Base-by-base conservation (phyloP, 83 land plant species). In the Isoetes engelmannii region DNA sequence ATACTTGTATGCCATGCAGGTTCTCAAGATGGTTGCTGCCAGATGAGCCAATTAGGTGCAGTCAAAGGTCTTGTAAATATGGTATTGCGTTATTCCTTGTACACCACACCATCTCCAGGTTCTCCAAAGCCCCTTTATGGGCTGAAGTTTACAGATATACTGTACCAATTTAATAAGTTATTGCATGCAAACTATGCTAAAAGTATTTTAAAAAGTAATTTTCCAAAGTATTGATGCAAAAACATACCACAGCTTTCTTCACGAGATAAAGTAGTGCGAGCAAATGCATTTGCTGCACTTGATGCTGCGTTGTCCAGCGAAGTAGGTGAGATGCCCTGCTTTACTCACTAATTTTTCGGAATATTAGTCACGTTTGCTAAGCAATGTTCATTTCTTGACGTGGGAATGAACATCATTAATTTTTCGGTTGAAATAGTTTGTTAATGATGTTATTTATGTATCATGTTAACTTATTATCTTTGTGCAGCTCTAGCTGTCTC, bases 1-100 rank as follows among this genome's bases (percentile, higher is more conserved):
- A 0, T 28, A 28, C 37, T 0, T 28, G 37, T 28, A 28, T 28
- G 37, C 1, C 37, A 28, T 28, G 37, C 47, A 64, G 67, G n/a
- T 18, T 8, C 49, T 9, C 42, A 64, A 44, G 6, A 13, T 64
- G 67, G 67, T 64, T n/a, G 67, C 3, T 1, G 47, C 6, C 47
- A 64, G 7, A 64, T 64, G 67, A 64, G 47, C 4, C 41, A 64
- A 18, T 9, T 64, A 47, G 67, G 67, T 37, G 67, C 67, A 64
- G 45, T 64, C 9, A 21, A 41, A 17, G 67, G 47, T 13, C 47
- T 64, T 9, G 42, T 64, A 0, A 64, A 64, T 13, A 41, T 64
- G 67, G 67, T 64, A 64, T 3, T 12, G 12, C 54, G 1, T 51
- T 51, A n/a, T 10, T 28, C 37, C 37, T 28, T 28, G 37, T 28